Evolutionary conservation across 2,329 filamentous ascomycete species (phyloP), one percentile per base, ranked within the genome.

Genomic region (Fusarium equiseti): DNA sequence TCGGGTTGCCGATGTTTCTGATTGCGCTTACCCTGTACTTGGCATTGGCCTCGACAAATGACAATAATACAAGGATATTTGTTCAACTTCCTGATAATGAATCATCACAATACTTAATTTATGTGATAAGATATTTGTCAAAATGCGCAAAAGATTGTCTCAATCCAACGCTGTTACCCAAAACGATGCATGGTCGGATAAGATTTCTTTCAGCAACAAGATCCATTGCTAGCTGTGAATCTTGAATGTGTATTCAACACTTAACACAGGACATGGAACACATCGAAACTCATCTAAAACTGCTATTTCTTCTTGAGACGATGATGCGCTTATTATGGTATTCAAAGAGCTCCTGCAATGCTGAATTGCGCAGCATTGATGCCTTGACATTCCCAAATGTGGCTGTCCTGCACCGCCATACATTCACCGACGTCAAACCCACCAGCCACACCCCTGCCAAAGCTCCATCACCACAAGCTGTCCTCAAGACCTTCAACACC

Each of bases 391-490:
- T 7, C 13, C 15, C 2, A n/a, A 15, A 3, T 59, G 56, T 54
- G 56, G 56, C 57, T 46, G 11, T 5, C 26, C 26, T 26, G n/a
- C 57, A 55, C 61, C 27, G 61, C 61, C 61, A 64, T 56, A 54
- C 12, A 22, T 7, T 29, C 32, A 53, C 48, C 60, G 6, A 42
- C 46, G 46, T 51, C 54, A 60, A 60, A 35, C 15, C n/a, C 38
- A 63, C 26, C 52, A 66, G 63, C 62, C 63, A 27, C 63, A 66
- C 26, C 27, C 63, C 40, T 45, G 32, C 42, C 50, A 56, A 55
- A 61, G 62, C 63, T 66, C 61, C 35, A 29, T 59, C 63, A 66
- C 49, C 55, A 66, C 49, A 66, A 66, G 63, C 63, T 66, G 63
- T 66, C 63, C 63, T 66, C 63, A 66, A 66, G 63, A 53, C 63